Conservation (phyloP, 345 rosid genomes). For the Rhodamnia rubescens region DNA sequence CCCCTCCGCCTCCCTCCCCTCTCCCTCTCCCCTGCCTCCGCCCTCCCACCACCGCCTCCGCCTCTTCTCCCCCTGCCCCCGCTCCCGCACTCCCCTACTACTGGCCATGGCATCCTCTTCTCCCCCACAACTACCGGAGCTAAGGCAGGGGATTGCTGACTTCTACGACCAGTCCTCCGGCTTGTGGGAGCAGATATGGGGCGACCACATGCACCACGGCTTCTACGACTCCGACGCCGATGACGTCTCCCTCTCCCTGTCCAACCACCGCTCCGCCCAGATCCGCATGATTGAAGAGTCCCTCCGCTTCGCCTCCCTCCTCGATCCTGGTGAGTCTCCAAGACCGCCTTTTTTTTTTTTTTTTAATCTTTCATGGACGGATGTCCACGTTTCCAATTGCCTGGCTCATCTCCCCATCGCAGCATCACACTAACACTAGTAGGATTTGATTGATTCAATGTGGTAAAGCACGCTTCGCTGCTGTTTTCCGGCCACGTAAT, state of each 20-base stretch:
- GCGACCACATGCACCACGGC: constrained; percentile 98
- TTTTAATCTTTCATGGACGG: background rate
- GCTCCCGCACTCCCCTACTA: background rate
- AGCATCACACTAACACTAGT: background rate
- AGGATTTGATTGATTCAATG: background rate
- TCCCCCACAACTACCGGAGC: background rate
- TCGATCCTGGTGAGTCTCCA: constrained; percentile 8
- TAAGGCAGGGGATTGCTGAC: constrained; percentile 67
- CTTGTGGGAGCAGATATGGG: constrained; percentile 85
- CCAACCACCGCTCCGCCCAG: constrained; percentile 69
- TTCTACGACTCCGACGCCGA: constrained; percentile 40
- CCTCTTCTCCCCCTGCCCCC: background rate
- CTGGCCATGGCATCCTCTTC: background rate
- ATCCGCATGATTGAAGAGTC: constrained; percentile 84
- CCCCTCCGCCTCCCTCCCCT: background rate
- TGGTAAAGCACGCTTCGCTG: background rate
- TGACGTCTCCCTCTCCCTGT: constrained; percentile 17
- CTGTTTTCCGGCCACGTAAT: background rate
- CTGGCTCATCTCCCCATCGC: background rate
- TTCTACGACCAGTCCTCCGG: constrained; percentile 84
- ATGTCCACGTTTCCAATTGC: background rate
- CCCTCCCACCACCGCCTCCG: background rate
- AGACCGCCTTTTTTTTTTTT: background rate
- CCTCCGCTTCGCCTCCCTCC: constrained; percentile 63
- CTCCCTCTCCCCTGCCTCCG: background rate